Base-by-base conservation (phyloP, 495 filamentous ascomycete species). In the Penicillium herquei region DNA sequence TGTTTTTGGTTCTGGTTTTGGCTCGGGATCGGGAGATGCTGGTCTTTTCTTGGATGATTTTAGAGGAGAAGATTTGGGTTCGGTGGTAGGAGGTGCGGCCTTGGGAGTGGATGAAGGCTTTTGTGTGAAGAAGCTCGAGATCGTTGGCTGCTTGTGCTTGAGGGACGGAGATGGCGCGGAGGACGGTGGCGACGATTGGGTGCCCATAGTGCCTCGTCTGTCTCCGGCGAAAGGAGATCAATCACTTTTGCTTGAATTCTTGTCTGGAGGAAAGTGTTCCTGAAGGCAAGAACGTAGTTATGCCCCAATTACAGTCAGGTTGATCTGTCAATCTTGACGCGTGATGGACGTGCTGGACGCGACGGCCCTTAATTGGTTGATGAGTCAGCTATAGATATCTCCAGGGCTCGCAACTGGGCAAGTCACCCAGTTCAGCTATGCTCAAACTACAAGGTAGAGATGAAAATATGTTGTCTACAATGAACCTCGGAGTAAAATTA, bases 91-190 rank as follows among this genome's bases (percentile, higher is more conserved):
- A 10, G 44, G 6, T n/a, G 56, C 18, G 11, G 45, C 34, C 55
- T 43, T 52, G 41, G 67, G 57, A 5, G 60, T 40, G 33, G 63
- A 55, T 21, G 61, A 56, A 7, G 87, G 74, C 63, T 83, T 89
- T 26, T 82, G 84, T 3, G 83, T 83, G 69, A 96, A 96, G 75
- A 96, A 96, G 68, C 82, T 92, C 1, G 90, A 91, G 48, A 96
- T 86, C 6, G 88, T 88, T 54, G 87, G 82, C 66, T 96, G 91
- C 63, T 87, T 90, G 86, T 67, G 69, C 56, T 73, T 77, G 43
- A 70, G 21, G 13, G 59, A 67, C 40, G 69, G 68, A n/a, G 77
- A 75, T 13, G 73, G 68, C 14, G 68, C 67, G 7, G 74, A 71
- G 43, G 72, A 63, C 62, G 71, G 61, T 65, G 71, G 72, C 13